Base-by-base conservation (phyloP, 495 filamentous ascomycete species). In the Talaromyces proteolyticus region DNA sequence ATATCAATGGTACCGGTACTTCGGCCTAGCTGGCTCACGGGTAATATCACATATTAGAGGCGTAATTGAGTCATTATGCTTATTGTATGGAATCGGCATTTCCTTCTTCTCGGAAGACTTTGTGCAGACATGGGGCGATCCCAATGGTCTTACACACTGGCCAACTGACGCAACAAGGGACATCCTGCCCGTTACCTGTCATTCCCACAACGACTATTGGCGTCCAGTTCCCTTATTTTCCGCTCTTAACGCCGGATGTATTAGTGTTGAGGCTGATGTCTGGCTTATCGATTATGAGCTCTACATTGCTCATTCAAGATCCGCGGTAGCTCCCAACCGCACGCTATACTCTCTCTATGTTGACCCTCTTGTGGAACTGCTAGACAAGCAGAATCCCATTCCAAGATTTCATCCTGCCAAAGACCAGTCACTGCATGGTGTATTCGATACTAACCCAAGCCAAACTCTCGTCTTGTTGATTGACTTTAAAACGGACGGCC, bases 211-310 rank as follows among this genome's bases (percentile, higher is more conserved):
- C 57, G 71, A 74, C 43, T 74, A 74, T 37, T 74, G 71, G 71
- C 59, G 71, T 37, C 61, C 73, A 44, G 59, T 76, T 3, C 77
- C 75, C 21, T 72, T 77, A 40, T 79, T 74, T 48, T 70, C 70
- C 7, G 75, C 23, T 78, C 14, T 78, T 76, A 54, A 81, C 77
- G 37, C 68, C 1, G 88, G 91, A 18, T 85, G 80, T 54, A 78
- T 79, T 18, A 76, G 79, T 3, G 81, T 89, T 17, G 91, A 96
- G 68, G 89, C 89, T 2, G 91, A 96, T 64, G 83, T 96, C 18
- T 96, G 89, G 89, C 76, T 89, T 17, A 82, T 83, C 51, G 78
- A 86, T 40, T 71, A 78, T 12, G 84, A 87, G 5, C 69, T 88
- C 2, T 84, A 70, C 55, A 24, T 47, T n/a, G 23, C 23, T 47